phyloP scores from a whole-genome alignment of 2,329 filamentous ascomycete genomes.

The Pseudogymnoascus sp. region DNA sequence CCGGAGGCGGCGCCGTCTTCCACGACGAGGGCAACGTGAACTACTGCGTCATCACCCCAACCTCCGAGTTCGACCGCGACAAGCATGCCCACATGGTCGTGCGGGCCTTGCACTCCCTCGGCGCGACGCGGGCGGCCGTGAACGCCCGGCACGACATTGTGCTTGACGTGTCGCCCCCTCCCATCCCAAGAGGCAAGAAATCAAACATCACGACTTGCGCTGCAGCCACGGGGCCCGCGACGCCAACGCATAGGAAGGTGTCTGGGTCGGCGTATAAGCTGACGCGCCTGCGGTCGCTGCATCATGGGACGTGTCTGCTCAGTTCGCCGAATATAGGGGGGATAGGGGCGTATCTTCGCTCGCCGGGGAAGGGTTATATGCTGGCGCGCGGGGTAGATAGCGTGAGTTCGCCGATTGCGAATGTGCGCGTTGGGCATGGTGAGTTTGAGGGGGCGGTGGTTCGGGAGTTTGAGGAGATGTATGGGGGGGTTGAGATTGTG shows the following conservation, averaged over 20 bases:
- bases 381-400: conserved; percentile 82
- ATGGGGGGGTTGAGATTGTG: conserved; percentile 38
- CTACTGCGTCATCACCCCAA: conserved; percentile 83
- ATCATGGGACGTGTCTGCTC: conserved; percentile 87
- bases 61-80: conserved; percentile 67
- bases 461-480: conserved; percentile 58
- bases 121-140: conserved; percentile 55
- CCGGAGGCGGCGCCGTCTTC: conserved; percentile 87
- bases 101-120: conserved; percentile 59
- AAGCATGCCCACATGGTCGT: conserved; percentile 90
- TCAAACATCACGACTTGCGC: background rate
- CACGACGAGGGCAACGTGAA: conserved; percentile 92
- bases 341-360: conserved; percentile 63
- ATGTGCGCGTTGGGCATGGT: conserved; percentile 54
- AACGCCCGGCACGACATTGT: conserved; percentile 94
- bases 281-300: conserved; percentile 68
- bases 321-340: conserved; percentile 62
- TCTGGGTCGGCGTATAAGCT: conserved; percentile 95
- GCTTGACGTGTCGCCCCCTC: conserved; percentile 41
- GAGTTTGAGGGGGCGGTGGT: conserved; percentile 46
- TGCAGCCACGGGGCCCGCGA: background rate
- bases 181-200: background rate
- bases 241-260: conserved; percentile 57
- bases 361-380: conserved; percentile 70
- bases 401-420: conserved; percentile 74